These are phyloP conservation scores for Anthracocystis panici-leucophaei DNA, from an alignment of 1,284 basidiomycete genomes.

Conservation along the genomic window DNA sequence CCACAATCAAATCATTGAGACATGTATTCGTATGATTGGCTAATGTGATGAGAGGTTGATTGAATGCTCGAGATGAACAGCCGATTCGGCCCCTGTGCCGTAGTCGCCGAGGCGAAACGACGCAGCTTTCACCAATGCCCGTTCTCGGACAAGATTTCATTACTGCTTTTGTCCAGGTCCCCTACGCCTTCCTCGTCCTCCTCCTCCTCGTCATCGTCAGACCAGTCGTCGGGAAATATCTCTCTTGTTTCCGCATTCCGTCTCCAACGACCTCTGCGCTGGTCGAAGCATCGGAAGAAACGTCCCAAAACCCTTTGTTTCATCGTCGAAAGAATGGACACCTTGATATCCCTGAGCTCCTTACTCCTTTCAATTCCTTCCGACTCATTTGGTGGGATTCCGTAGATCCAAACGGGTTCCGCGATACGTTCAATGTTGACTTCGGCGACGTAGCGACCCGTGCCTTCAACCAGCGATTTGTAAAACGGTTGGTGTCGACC, in stretches of 20 bases:
- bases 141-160: constrained; percentile 23
- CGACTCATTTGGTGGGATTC: constrained; percentile 5
- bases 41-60: not conserved
- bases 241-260: constrained; percentile 11
- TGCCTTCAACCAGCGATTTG: constrained; percentile 36
- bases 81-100: not conserved
- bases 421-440: constrained; percentile 32
- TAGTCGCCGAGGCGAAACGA: not conserved
- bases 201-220: constrained; percentile 24
- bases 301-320: constrained; percentile 23
- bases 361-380: constrained; percentile 11
- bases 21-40: not conserved
- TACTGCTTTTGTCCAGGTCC: not conserved
- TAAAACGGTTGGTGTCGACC: constrained; percentile 50
- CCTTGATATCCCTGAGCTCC: constrained; percentile 9
- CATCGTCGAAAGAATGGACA: constrained; percentile 19
- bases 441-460: constrained; percentile 43
- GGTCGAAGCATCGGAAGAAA: constrained; percentile 49
- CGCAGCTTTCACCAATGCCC: constrained; percentile 20
- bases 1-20: not conserved
- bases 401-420: constrained; percentile 39
- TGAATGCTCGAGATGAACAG: not conserved
- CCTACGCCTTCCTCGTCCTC: not conserved
- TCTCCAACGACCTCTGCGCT: constrained; percentile 15
- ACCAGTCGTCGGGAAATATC: constrained; percentile 49